Evolutionary conservation across 495 filamentous ascomycete species (phyloP), one percentile per base, ranked within the genome.

Genomic region (Aspergillus coremiiformis): DNA sequence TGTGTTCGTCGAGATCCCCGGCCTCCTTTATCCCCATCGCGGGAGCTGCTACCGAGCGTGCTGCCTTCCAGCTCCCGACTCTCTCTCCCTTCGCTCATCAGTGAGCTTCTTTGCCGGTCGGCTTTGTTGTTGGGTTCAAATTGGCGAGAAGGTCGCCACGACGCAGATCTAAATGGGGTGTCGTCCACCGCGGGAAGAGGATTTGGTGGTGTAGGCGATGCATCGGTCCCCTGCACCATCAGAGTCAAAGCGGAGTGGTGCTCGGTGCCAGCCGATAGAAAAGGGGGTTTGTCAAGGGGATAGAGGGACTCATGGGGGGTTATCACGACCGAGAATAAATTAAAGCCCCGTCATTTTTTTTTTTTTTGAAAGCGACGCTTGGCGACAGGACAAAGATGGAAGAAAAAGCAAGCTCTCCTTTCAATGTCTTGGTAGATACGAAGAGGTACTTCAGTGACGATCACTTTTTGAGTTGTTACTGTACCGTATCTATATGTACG

Each of bases 1-100:
- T 64, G 66, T 7, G 65, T 66, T 53, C 68, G 65, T 7, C 69
- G 57, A 37, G 65, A 65, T 10, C 52, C 44, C 11, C 54, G 54
- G 44, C 50, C 60, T 44, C 57, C 63, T 50, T 59, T 57, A 8
- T 66, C 66, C 8, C 62, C 66, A 45, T 71, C 68, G 41, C 69
- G 68, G 55, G 69, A 73, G 56, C 67, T 67, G 56, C 63, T 66
- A 21, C 67, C 70, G 27, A 72, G 56, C 26, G 70, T 72, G 53
- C 60, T 73, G 17, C 69, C 70, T 55, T 74, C 71, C 24, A 71
- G 57, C 57, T 72, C 70, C 45, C 66, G 63, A 46, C 65, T 69
- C 19, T 53, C 53, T 55, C 61, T 59, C 35, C 61, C 65, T 21
- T 66, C 62, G 39, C 58, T 69, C 62, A 67, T 66, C 41, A 60